Evolutionary conservation across 2,329 filamentous ascomycete genomes (phyloP).

Genomic region (Leptodontidium sp.): DNA sequence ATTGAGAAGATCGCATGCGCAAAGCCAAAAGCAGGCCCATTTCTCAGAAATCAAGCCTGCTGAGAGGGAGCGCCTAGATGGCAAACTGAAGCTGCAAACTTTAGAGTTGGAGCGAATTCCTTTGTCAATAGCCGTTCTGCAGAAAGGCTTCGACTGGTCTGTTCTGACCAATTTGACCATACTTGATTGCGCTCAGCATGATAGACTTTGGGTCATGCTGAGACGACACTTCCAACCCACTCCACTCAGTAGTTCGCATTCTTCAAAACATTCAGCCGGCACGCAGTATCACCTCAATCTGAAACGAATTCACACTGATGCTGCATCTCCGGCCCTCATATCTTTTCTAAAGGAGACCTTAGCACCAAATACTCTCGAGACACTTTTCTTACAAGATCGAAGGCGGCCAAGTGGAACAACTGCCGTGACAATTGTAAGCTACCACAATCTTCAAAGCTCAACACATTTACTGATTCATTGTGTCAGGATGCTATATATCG

Average conservation of each 20-base stretch:
- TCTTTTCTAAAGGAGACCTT: conserved; percentile 80
- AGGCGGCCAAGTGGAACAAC: conserved; percentile 57
- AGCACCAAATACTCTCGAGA: conserved; percentile 81
- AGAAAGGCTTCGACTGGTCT: conserved; percentile 78
- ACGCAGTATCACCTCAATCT: conserved; percentile 70
- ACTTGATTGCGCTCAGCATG: conserved; percentile 75
- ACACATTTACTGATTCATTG: conserved; percentile 20
- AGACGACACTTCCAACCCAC: conserved; percentile 66
- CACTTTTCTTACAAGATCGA: conserved; percentile 77
- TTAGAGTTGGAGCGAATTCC: conserved; percentile 79
- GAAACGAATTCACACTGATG: conserved; percentile 79
- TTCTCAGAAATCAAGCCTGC: conserved; percentile 38
- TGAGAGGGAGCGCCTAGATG: conserved; percentile 55
- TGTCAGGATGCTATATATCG: conserved; percentile 70
- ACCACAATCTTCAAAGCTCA: background rate
- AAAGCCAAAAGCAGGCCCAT: conserved; percentile 38
- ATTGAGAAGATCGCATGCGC: conserved; percentile 39
- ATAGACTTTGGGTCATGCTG: conserved; percentile 78
- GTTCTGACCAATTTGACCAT: conserved; percentile 76
- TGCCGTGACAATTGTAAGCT: conserved; percentile 61
- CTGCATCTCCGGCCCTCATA: conserved; percentile 72
- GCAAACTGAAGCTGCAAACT: conserved; percentile 71
- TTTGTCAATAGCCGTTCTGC: conserved; percentile 75
- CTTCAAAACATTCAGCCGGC: conserved; percentile 45
- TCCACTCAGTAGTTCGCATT: conserved; percentile 37